Evolutionary conservation across 202 grass and related monocot genomes (phyloP), one percentile per base, ranked within the genome.

Genomic region (Brachypodium distachyon): DNA sequence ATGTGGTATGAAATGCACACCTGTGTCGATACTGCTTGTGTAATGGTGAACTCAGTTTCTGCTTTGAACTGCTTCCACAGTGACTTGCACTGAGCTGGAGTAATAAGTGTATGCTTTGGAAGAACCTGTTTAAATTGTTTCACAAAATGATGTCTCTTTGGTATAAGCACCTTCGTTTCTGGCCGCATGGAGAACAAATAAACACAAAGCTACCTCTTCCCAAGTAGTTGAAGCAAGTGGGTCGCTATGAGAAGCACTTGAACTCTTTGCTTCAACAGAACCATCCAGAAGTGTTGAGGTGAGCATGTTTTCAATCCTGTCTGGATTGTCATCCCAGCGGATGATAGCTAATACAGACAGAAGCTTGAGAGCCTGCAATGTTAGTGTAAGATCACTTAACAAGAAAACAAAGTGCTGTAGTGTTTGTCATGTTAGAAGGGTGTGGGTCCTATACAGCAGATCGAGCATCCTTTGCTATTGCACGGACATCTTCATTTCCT

Each of bases 401-500:
- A 79, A 80, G 17, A 46, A 62, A 83, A 38, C 0, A n/a, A 14
- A 42, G 61, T 28, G 40, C 9, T 41, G 23, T 56, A 78, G 1
- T 11, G 43, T 38, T 63, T 81, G 42, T 48, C 41, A 79, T 55
- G 16, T 74, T 60, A 26, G 22, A 69, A 61, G 22, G 55, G 44
- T 31, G 28, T 23, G 58, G 72, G 43, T 83, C 41, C n/a, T 50
- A 44, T 93, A 99, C 96, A 76, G 87, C 74, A 67, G 83, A 82
- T 83, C 92, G 92, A 73, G 96, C 96, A 51, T 95, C 89, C 61
- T 95, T 98, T 28, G 96, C 93, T 52, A 99, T 92, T 55, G 74
- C 84, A 60, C 87, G 86, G 28, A 99, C 82, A 88, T 99, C 85
- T 90, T 99, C 92, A 80, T 80, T 99, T 56, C 92, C 96, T 87